Base-by-base conservation (phyloP, 371 early-diverging fungal species). In the Globomyces sp. region DNA sequence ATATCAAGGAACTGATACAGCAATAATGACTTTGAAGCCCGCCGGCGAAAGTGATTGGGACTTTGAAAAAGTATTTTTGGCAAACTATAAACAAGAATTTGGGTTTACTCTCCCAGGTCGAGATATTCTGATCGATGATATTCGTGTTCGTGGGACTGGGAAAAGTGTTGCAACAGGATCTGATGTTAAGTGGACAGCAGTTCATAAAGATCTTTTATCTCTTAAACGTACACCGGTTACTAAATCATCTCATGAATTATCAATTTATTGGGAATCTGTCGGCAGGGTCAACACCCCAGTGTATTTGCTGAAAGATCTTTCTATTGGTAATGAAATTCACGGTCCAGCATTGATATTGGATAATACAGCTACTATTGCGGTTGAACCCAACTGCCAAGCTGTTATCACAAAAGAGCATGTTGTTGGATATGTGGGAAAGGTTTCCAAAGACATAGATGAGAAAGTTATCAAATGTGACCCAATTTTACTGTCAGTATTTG, bases 331-430 rank as follows among this genome's bases (percentile, higher is more conserved):
- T 37, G 70, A 72, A 0, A 74, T 96, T 10, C 2, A 51, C n/a
- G 98, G 98, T 0, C 98, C 98, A 0, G 91, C 94, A 0, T 75
- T 96, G 46, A 85, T 98, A 44, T 86, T 96, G 67, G 95, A 96
- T 64, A 82, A 82, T 39, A 95, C 90, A 55, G 88, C 90, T 36
- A 95, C 96, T 1, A 86, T 94, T 34, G 84, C 93, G 10, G 88
- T 98, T 6, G 93, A 92, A 67, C 93, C 93, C 0, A 78, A 76
- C 10, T 94, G 92, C 74, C 59, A 68, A 0, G 95, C 93, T 0
- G 59, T 87, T 0, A 82, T 94, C 37, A 92, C 93, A 0, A n/a
- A 60, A 1, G 74, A 77, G 40, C 92, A 94, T 67, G 86, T 95
- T 10, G 90, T 90, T 1, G 86, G 94, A 1, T 67, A 70, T n/a